Evolutionary conservation across 2,329 filamentous ascomycete genomes (phyloP).

Genomic region (Hypoxylon rubiginosum): DNA sequence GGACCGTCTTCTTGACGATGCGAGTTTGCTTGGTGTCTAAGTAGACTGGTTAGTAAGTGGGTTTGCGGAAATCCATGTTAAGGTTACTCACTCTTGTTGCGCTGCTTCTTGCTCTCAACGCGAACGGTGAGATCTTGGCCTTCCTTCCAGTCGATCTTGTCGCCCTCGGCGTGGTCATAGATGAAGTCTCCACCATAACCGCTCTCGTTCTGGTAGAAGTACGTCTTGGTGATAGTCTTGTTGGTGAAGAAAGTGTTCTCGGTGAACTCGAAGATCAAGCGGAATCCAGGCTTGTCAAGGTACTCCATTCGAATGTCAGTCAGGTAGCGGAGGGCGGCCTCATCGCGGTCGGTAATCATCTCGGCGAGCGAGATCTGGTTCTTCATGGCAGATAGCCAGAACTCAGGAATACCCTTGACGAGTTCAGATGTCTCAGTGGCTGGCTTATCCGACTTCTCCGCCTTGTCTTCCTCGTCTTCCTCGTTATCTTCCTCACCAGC

Average conservation of each 20-base stretch:
- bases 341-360: constrained; percentile 98
- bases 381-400: constrained; percentile 99
- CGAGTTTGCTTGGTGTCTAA: constrained; percentile 98
- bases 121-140: constrained; percentile 94
- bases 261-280: constrained; percentile 95
- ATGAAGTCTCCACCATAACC: constrained; percentile 99
- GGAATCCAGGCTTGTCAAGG: constrained; percentile 97
- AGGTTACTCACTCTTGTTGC: constrained; percentile 89
- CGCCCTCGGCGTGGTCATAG: constrained; percentile 98
- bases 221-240: constrained; percentile 97
- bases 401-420: constrained; percentile 91
- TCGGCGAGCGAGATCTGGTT: constrained; percentile 97
- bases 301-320: constrained; percentile 99
- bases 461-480: constrained; percentile 68
- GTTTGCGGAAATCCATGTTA: background rate
- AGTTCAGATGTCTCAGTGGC: constrained; percentile 64
- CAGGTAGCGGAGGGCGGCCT: constrained; percentile 90
- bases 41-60: constrained; percentile 25
- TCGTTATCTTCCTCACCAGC: constrained; percentile 86
- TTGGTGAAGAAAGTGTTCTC: constrained; percentile 98
- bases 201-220: constrained; percentile 98
- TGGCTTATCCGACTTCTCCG: constrained; percentile 70
- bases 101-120: constrained; percentile 99
- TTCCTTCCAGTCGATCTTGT: constrained; percentile 97
- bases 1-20: constrained; percentile 98